Percentiles rank a stretch among this genome's conserved stretches.
These are phyloP conservation scores for Torulaspora maleeae DNA, from an alignment of 805 yeast species.

Conservation along the genomic window DNA sequence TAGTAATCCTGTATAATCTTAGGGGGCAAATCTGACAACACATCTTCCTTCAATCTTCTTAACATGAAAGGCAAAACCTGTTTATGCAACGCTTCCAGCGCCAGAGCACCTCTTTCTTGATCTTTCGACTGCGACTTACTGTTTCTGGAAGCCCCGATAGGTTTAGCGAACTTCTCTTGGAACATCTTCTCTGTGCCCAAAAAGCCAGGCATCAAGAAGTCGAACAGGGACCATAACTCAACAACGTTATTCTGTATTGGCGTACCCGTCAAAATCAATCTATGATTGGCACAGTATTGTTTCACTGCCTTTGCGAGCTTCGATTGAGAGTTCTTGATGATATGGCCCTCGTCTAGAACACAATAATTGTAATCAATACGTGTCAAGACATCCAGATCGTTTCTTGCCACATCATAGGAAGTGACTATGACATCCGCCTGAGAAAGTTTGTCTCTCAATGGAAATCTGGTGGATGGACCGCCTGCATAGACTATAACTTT, in stretches of 20 bases:
- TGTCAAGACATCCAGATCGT: constrained; percentile 67
- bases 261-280: constrained; percentile 90
- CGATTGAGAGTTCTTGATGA: constrained; percentile 85
- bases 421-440: constrained; percentile 84
- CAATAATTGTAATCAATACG: constrained; percentile 80
- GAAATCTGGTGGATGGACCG: constrained; percentile 67
- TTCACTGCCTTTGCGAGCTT: constrained; percentile 88
- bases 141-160: constrained; percentile 89
- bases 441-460: constrained; percentile 48
- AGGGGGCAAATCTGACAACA: constrained; percentile 92
- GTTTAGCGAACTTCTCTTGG: constrained; percentile 95
- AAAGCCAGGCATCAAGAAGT: constrained; percentile 97
- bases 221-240: constrained; percentile 96
- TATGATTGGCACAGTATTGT: constrained; percentile 73
- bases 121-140: constrained; percentile 86
- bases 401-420: constrained; percentile 93
- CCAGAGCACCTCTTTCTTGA: constrained; percentile 95
- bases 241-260: constrained; percentile 97
- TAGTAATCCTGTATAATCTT: constrained; percentile 97
- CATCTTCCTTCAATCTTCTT: constrained; percentile 94
- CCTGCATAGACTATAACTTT: constrained; percentile 87
- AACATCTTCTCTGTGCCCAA: constrained; percentile 91
- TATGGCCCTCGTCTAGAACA: constrained; percentile 96
- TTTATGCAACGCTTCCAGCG: constrained; percentile 91
- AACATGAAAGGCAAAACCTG: constrained; percentile 95